Conservation (phyloP, 139 green algal species). For the Pseudopediastrum boryanum region DNA sequence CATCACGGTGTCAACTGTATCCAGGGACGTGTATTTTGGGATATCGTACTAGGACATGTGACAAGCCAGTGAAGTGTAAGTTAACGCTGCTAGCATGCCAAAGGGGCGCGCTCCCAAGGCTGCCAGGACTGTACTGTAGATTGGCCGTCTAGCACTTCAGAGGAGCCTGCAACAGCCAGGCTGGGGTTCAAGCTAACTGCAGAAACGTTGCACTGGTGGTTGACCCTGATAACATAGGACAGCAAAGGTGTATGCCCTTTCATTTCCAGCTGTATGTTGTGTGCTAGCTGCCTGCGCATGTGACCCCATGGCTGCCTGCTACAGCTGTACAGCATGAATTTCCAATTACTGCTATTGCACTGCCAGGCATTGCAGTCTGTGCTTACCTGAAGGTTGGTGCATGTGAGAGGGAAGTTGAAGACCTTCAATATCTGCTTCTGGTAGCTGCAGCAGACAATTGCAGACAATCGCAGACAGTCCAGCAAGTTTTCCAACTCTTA, state of each 20-base stretch:
- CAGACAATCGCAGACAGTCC: slow-evolving; percentile 65
- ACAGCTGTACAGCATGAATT: not conserved
- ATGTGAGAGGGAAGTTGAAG: slow-evolving; percentile 89
- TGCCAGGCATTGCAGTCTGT: not conserved
- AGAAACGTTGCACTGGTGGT: not conserved
- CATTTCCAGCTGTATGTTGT: too few species aligned
- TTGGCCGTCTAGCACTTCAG: too few species aligned
- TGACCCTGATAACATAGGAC: not conserved
- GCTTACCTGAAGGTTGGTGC: slow-evolving; percentile 81
- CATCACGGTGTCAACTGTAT: too few species aligned
- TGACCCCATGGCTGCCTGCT: not conserved
- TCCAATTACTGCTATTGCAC: not conserved
- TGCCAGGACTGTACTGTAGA: too few species aligned
- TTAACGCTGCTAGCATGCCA: too few species aligned
- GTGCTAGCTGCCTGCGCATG: too few species aligned
- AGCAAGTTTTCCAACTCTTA: not conserved
- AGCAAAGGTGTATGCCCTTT: not conserved
- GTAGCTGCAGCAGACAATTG: slow-evolving; percentile 92
- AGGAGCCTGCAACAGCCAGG: too few species aligned
- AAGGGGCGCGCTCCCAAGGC: too few species aligned
- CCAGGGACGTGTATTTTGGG: too few species aligned
- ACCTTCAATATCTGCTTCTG: slow-evolving; percentile 92
- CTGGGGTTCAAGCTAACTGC: not conserved
- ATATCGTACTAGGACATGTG: too few species aligned
- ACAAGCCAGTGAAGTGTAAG: too few species aligned